Evolutionary conservation across 306 rosid species (phyloP), one percentile per base, ranked within the genome.

Genomic region (Citrullus mucosospermus): DNA sequence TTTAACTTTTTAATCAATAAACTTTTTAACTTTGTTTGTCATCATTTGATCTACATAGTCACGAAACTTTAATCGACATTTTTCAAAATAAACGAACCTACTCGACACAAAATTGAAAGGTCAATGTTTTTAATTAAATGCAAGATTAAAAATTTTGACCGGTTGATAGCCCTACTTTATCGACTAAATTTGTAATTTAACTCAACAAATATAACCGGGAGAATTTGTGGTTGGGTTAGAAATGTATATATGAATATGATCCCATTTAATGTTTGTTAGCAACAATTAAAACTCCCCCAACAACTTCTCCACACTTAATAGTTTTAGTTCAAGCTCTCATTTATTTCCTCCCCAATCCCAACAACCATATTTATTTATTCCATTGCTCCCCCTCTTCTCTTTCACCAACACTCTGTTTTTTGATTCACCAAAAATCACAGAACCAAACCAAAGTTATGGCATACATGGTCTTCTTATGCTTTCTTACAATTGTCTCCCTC

Each of bases 391-490:
- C 53, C 25, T 75, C 39, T n/a, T 57, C 67, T 38, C 68, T 76
- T 38, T 41, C 28, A 38, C 1, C 51, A 32, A 36, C 48, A 36
- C 30, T 39, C 7, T 18, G 15, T 39, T 20, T n/a, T 69, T 20
- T 43, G 10, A 43, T 43, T 9, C 18, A 39, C 75, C 67, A 13
- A 43, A 41, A 13, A 44, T 20, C 34, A 39, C 54, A 11, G 1
- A 18, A 18, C 53, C 75, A 41, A 68, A 60, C 63, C 63, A 30
- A 43, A 53, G 12, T 69, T 36, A 67, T 61, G 80, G n/a, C 83
- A 36, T 8, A 55, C 84, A 25, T 9, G 22, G 57, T 77, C 78
- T 70, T 82, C 79, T 55, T 80, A 11, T 84, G 70, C n/a, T 17
- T 16, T 32, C 38, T 85, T 46, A 75, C 86, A 59, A 41, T 79